Base-by-base conservation (phyloP, 2,329 filamentous ascomycete species). In the Plenodomus biglobosus region DNA sequence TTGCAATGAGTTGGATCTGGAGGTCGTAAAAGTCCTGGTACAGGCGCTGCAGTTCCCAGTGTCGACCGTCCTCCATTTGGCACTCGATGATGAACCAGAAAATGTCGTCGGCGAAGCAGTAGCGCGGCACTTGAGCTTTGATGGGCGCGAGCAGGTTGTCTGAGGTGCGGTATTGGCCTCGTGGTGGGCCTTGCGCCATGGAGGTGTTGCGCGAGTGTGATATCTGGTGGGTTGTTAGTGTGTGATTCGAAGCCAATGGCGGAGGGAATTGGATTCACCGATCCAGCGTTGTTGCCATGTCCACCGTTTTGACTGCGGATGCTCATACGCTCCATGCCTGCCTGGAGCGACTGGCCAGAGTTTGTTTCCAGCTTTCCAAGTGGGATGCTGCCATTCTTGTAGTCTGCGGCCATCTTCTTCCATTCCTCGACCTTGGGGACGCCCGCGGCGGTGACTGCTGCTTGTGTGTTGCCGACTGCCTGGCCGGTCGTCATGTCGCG, bases 21-120 rank as follows among this genome's bases (percentile, higher is more conserved):
- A 97, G 92, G 72, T 97, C 94, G 75, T 97, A 99, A 69, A 99
- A 99, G 75, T 97, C 94, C 71, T 97, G 91, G 67, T 99, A 99
- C 67, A 95, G 94, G 55, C 94, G 85, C 34, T 90, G 92, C 41
- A 99, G 77, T 69, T 96, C 92, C 91, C 92, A 97, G 66, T 89
- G 86, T 39, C 89, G 83, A 40, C 91, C 92, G 68, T 97, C 92
- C 66, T 96, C 90, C 72, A 97, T 83, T 62, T 86, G 82, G 19
- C 89, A 90, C 71, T 96, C 92, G 50, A 99, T 92, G 45, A 96
- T 89, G 66, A 97, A 99, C 90, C 94, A 97, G 73, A 97, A 97
- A 71, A 96, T 96, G 61, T 96, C 92, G 68, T 97, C 92, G 50
- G 91, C 90, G 66, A 95, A 97, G 71, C 90, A 95, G 75, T 96